Evolutionary conservation across 768 basidiomycete genomes (phyloP).

Genomic region (Nevesoporus exiguus): DNA sequence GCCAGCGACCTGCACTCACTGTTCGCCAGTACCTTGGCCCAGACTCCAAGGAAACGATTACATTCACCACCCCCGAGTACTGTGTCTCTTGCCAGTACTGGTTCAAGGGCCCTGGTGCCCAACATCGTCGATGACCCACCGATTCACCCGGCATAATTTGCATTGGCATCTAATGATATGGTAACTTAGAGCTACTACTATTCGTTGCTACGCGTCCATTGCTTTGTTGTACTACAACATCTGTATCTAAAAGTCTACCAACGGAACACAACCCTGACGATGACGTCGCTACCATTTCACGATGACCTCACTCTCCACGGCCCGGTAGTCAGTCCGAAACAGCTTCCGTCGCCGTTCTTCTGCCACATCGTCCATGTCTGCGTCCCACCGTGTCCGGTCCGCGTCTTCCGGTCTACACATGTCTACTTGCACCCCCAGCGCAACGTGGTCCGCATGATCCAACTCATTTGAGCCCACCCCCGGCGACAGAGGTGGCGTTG

Average conservation of each 20-base stretch:
- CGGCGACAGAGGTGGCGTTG: conserved; percentile 41
- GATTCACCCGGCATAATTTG: conserved; percentile 3
- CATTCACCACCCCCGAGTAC: conserved; percentile 46
- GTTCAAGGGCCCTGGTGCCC: conserved; percentile 45
- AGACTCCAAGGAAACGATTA: conserved; percentile 61
- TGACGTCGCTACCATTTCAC: conserved; percentile 60
- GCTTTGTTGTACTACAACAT: conserved; percentile 21
- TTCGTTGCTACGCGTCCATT: conserved; percentile 12
- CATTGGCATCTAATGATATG: conserved; percentile 20
- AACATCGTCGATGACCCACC: conserved; percentile 32
- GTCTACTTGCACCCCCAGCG: conserved; percentile 40
- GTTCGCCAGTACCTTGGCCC: conserved; percentile 57
- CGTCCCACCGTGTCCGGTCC: conserved; percentile 34
- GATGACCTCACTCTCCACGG: conserved; percentile 81
- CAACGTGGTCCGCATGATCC: conserved; percentile 35
- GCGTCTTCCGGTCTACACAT: conserved; percentile 34
- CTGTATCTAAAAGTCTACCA: conserved; percentile 12
- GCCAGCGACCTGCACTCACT: conserved; percentile 3
- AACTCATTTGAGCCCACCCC: conserved; percentile 7
- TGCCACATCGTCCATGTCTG: conserved; percentile 38
- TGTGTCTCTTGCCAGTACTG: conserved; percentile 59
- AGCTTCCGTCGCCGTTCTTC: conserved; percentile 43
- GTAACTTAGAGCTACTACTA: conserved; percentile 33
- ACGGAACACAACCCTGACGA: not conserved
- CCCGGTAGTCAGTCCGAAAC: conserved; percentile 78